These are phyloP conservation scores for Trypanosoma melophagium DNA, from an alignment of 208 protist species.

Conservation along the genomic window DNA sequence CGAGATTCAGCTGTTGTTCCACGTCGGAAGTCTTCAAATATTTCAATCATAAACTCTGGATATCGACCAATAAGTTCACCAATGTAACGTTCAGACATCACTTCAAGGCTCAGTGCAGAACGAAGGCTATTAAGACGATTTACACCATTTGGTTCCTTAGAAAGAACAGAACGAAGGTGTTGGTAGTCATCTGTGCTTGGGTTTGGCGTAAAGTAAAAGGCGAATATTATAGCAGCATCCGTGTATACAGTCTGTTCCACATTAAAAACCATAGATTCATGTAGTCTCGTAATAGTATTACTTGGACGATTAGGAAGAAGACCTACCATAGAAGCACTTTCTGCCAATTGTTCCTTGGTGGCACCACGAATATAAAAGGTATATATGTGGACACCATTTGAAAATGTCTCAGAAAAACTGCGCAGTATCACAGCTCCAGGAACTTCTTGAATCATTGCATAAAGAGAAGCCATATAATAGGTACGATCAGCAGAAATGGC, in stretches of 20 bases:
- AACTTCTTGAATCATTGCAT: constrained; percentile 70
- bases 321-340: constrained; percentile 56
- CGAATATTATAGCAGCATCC: constrained; percentile 71
- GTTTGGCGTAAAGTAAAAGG: constrained; percentile 90
- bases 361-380: constrained; percentile 57
- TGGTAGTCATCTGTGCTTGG: constrained; percentile 79
- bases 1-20: constrained; percentile 60
- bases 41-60: constrained; percentile 80
- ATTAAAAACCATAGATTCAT: constrained; percentile 56
- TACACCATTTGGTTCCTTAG: constrained; percentile 76
- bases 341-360: constrained; percentile 37
- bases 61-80: constrained; percentile 75
- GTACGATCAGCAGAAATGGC: constrained; percentile 53
- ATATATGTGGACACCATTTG: constrained; percentile 80
- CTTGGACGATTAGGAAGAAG: constrained; percentile 71
- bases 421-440: constrained; percentile 45
- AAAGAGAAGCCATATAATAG: constrained; percentile 69
- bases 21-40: constrained; percentile 90
- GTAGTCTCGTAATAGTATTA: constrained; percentile 68
- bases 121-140: constrained; percentile 89
- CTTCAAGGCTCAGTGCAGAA: constrained; percentile 73
- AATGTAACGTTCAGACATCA: constrained; percentile 89
- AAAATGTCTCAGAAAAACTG: constrained; percentile 69
- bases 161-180: constrained; percentile 57
- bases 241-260: constrained; percentile 74